A percentile compares a stretch with the other conserved stretches of the same genome.
phyloP scores from a whole-genome alignment of 495 filamentous ascomycete species.

The Cetradonia linearis region DNA sequence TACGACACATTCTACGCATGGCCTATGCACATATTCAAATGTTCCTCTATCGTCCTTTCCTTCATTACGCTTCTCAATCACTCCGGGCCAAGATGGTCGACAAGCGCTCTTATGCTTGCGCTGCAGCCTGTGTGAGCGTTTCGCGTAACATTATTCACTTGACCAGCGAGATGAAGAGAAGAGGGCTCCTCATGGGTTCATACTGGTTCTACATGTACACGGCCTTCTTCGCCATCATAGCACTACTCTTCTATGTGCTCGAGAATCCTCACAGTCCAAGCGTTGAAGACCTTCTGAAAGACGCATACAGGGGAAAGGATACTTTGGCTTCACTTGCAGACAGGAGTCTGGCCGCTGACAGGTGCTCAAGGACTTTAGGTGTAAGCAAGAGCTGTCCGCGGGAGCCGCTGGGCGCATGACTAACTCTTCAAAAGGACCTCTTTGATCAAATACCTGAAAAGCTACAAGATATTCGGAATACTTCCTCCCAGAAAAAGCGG shows the following conservation, averaged over 20 bases:
- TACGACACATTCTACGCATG: slow-evolving; percentile 79
- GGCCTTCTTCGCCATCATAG: slow-evolving; percentile 87
- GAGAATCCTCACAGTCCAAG: slow-evolving; percentile 74
- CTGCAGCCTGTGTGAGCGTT: slow-evolving; percentile 82
- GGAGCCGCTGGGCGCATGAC: neutral
- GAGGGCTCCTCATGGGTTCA: slow-evolving; percentile 71
- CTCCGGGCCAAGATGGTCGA: slow-evolving; percentile 60
- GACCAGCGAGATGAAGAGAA: slow-evolving; percentile 76
- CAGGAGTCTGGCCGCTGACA: slow-evolving; percentile 78
- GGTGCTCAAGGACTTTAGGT: slow-evolving; percentile 64
- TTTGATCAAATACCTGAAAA: slow-evolving; percentile 74
- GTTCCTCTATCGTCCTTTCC: slow-evolving; percentile 88
- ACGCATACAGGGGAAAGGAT: slow-evolving; percentile 73
- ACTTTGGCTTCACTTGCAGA: slow-evolving; percentile 67
- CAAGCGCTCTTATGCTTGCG: slow-evolving; percentile 81
- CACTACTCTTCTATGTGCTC: slow-evolving; percentile 77
- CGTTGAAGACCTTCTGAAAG: slow-evolving; percentile 65
- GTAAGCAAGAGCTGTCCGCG: slow-evolving; percentile 37
- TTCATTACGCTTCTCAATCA: slow-evolving; percentile 81
- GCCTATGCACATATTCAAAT: slow-evolving; percentile 87
- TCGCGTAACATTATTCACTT: slow-evolving; percentile 93
- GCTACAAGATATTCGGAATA: slow-evolving; percentile 29
- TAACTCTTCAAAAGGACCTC: slow-evolving; percentile 43
- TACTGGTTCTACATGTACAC: slow-evolving; percentile 98
- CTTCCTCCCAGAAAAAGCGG: slow-evolving; percentile 44